Percentiles rank a stretch among this genome's conserved stretches.
phyloP scores from a whole-genome alignment of 192 early-diverging fungal species.

The Backusella liffmaniae region DNA sequence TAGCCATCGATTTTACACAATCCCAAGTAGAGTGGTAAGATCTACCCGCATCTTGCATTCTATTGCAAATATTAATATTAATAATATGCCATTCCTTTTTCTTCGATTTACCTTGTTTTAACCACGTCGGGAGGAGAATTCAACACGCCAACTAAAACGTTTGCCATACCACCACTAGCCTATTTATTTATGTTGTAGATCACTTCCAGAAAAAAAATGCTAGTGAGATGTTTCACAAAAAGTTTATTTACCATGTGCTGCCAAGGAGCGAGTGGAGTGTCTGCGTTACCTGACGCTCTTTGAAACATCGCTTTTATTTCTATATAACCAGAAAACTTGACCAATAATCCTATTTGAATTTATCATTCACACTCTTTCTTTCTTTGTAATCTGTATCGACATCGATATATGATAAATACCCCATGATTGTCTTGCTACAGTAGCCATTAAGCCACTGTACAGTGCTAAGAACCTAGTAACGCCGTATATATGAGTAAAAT shows the following conservation, averaged over 20 bases:
- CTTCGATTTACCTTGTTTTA: conserved; percentile 35
- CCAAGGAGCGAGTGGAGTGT: conserved; percentile 29
- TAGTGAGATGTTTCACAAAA: not conserved
- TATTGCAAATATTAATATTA: not conserved
- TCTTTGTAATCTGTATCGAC: not conserved
- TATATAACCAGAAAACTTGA: conserved; percentile 41
- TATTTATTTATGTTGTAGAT: not conserved
- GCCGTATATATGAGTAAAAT: not conserved
- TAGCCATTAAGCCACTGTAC: conserved; percentile 43
- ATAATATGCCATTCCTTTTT: not conserved
- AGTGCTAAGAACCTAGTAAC: conserved; percentile 32
- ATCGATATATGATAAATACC: conserved; percentile 15
- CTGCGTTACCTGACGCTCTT: conserved; percentile 18
- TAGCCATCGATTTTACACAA: conserved; percentile 32
- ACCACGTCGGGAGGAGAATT: conserved; percentile 48
- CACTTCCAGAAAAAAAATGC: not conserved
- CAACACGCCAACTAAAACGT: conserved; percentile 39
- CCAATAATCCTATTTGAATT: conserved; percentile 27
- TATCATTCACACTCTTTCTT: not conserved
- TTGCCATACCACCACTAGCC: conserved; percentile 39
- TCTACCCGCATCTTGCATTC: conserved; percentile 43
- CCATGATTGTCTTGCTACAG: conserved; percentile 46
- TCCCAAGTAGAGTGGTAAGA: conserved; percentile 33
- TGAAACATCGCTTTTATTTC: conserved; percentile 39
- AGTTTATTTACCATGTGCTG: conserved; percentile 34